Evolutionary conservation across 1,139 yeast species (phyloP).

Genomic region (Hemisphaericaspora xylanilytica): DNA sequence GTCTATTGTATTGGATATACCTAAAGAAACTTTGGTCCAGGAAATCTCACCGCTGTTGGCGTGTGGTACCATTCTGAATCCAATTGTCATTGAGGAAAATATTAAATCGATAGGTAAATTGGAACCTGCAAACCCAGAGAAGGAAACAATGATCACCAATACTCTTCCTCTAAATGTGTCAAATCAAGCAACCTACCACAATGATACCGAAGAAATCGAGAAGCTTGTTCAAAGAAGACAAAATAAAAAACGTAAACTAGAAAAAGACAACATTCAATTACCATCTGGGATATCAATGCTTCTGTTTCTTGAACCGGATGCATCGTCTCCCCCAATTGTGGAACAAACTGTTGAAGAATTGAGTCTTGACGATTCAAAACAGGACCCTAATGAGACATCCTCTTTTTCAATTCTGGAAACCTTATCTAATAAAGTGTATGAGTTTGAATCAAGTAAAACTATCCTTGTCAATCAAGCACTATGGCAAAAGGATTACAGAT

Average conservation of each 20-base stretch:
- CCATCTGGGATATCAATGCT: slow-evolving; percentile 11
- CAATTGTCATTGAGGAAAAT: no score
- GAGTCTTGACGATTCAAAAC: not conserved
- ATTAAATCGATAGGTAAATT: no score
- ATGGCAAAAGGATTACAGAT: slow-evolving; percentile 7
- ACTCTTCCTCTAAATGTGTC: slow-evolving; percentile 1
- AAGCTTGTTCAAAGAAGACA: slow-evolving; percentile 2
- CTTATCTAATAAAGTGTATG: not conserved
- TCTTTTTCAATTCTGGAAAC: slow-evolving; percentile 2
- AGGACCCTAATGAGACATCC: not conserved
- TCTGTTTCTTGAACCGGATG: slow-evolving; percentile 8
- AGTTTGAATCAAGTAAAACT: slow-evolving; percentile 3
- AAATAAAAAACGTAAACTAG: slow-evolving; percentile 6
- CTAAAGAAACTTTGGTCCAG: no score
- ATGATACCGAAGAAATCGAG: slow-evolving; percentile 11
- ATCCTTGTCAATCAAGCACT: slow-evolving; percentile 11
- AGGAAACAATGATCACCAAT: not conserved
- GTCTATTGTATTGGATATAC: not conserved
- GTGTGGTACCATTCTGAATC: no score
- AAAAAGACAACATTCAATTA: slow-evolving; percentile 1
- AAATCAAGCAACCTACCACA: slow-evolving; percentile 11
- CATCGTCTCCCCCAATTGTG: not conserved
- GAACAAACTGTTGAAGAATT: not conserved
- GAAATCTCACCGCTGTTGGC: no score
- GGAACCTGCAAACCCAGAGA: no score